Percentiles rank a stretch among this genome's conserved stretches.
These are phyloP conservation scores for Biscogniauxia mediterranea DNA, from an alignment of 2,329 filamentous ascomycete genomes.

Conservation along the genomic window DNA sequence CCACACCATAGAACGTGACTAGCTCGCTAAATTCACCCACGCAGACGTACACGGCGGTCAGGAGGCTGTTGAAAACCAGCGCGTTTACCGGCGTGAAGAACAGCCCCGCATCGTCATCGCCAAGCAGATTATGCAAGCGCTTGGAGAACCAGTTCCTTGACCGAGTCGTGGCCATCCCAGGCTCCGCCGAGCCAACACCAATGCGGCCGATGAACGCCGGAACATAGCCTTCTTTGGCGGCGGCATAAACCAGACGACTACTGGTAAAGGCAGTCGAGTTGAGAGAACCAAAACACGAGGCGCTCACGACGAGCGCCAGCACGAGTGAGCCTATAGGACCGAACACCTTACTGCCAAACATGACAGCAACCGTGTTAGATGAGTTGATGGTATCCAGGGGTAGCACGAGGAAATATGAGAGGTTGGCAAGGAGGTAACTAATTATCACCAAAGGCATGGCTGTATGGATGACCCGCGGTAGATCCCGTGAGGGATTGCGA, in stretches of 20 bases:
- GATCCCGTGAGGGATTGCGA: conserved; percentile 82
- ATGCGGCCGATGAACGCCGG: conserved; percentile 80
- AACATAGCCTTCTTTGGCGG: conserved; percentile 92
- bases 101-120: conserved; percentile 74
- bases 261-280: conserved; percentile 95
- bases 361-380: conserved; percentile 92
- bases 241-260: conserved; percentile 87
- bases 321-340: conserved; percentile 78
- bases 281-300: conserved; percentile 89
- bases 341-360: conserved; percentile 88
- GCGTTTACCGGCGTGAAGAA: conserved; percentile 95
- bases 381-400: conserved; percentile 77
- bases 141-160: conserved; percentile 58
- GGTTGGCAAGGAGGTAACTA: conserved; percentile 85
- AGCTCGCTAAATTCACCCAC: conserved; percentile 90
- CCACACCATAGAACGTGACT: conserved; percentile 95
- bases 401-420: conserved; percentile 92
- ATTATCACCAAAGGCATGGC: conserved; percentile 93
- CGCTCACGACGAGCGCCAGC: conserved; percentile 84
- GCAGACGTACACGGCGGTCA: conserved; percentile 76
- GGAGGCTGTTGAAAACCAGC: conserved; percentile 72
- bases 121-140: conserved; percentile 60
- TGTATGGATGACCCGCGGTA: conserved; percentile 93
- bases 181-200: conserved; percentile 55
- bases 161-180: conserved; percentile 44